Base-by-base conservation (phyloP, 208 protist species). In the Phytomonas sp. region DNA sequence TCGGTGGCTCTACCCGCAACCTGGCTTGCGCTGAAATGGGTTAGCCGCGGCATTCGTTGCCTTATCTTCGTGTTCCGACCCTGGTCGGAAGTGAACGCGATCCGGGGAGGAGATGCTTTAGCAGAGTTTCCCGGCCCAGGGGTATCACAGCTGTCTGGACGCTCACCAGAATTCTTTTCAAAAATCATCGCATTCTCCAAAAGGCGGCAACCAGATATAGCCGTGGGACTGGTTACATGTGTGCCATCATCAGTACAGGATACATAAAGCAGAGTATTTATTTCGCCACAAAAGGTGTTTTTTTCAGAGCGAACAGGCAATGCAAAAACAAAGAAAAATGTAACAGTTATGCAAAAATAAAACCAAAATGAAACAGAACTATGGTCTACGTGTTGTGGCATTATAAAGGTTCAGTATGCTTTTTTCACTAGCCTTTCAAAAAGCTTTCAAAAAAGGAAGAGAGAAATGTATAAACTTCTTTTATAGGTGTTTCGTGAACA, bases 291-390 rank as follows among this genome's bases (percentile, higher is more conserved):
- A 26, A 26, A 26, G 23, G 20, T 7, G 23, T 26, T 26, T 6
- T 56, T 26, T 4, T 26, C 43, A 1, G n/a, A 20, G 26, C n/a
- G 17, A 28, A 8, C 61, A 61, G 59, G 26, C 1, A 62, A 40
- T 26, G 60, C 7, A 56, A 60, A 13, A 5, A 60, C 34, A 68
- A 68, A 74, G 61, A 74, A 9, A 71, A 63, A 64, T 59, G 7
- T 30, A 63, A 32, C 28, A 15, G 23, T 11, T 34, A 51, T 26
- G 6, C 13, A 53, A 2, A 71, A 26, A 71, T 36, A 28, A 20
- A 53, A 66, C 56, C 11, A 46, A 62, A 68, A 65, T 65, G 60
- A 64, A 64, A 46, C 33, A 5, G 20, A 26, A 56, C 46, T 56
- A 23, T 56, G 13, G 46, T 11, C 46, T 56, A 56, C 8, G 46